Percentiles rank a stretch among this genome's conserved stretches.
phyloP scores from a whole-genome alignment of 169 alveolate genomes.

The Eimeria brunetti region DNA sequence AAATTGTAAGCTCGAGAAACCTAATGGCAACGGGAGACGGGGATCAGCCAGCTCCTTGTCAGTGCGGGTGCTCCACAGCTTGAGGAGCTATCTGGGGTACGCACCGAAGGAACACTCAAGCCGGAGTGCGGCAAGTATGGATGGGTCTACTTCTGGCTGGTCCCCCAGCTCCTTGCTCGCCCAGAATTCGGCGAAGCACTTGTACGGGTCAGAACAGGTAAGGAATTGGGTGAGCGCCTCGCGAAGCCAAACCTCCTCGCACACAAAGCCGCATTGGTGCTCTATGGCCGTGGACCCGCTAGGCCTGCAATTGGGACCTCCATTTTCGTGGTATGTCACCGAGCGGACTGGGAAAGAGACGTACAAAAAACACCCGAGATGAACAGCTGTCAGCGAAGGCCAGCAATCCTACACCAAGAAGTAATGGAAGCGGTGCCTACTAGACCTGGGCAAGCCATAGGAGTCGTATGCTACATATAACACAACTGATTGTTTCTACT shows the following conservation, averaged over 20 bases:
- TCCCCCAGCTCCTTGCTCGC: not conserved
- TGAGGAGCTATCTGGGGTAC: not conserved
- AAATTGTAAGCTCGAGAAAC: not conserved
- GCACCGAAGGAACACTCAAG: constrained; percentile 19
- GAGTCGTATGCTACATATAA: not conserved
- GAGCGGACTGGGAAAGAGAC: constrained; percentile 20
- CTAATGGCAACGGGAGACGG: too few relatives aligned
- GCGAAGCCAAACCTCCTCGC: constrained; percentile 19
- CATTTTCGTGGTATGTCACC: constrained; percentile 26
- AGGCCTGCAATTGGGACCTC: constrained; percentile 44
- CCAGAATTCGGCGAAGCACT: constrained; percentile 55
- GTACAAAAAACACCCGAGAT: not conserved
- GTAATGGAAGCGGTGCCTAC: not conserved
- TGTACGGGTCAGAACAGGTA: not conserved
- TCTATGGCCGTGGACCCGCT: not conserved
- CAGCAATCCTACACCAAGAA: not conserved
- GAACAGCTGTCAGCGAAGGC: not conserved
- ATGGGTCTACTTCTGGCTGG: constrained; percentile 16
- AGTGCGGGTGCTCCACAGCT: not conserved
- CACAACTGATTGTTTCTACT: not conserved
- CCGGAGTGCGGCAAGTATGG: not conserved
- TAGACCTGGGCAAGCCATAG: not conserved
- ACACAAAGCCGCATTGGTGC: constrained; percentile 47
- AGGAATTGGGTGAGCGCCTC: constrained; percentile 6
- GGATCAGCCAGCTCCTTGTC: not conserved